Conservation (phyloP, 176 grass and related monocot genomes). For the Raddia distichophylla region DNA sequence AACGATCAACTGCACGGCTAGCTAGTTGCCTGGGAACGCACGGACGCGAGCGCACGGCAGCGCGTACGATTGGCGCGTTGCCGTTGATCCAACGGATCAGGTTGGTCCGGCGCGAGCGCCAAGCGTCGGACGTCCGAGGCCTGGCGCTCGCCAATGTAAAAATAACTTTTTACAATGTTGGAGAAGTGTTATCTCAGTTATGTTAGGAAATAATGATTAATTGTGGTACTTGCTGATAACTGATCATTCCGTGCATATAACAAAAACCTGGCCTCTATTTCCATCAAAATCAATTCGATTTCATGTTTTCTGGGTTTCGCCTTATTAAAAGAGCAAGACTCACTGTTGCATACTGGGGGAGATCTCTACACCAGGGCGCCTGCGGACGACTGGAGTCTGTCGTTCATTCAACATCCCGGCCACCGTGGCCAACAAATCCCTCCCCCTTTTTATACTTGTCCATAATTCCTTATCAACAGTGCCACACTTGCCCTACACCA, state of each 20-base stretch:
- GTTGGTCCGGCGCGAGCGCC: no score
- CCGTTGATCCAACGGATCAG: no score
- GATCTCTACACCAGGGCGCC: conserved; percentile 57
- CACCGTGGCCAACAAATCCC: conserved; percentile 46
- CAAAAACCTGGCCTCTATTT: background rate
- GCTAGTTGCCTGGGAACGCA: no score
- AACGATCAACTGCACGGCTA: no score
- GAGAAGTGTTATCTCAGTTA: background rate
- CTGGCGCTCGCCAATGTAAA: no score
- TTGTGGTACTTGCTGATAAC: background rate
- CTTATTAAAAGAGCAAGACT: background rate
- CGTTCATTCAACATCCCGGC: conserved; percentile 38
- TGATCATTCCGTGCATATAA: background rate
- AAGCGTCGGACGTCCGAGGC: no score
- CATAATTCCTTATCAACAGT: conserved; percentile 36
- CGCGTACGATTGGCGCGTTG: no score
- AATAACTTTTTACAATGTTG: background rate
- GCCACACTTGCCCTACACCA: conserved; percentile 33
- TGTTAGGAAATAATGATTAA: background rate
- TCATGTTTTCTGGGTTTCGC: background rate
- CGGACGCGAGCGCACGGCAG: no score
- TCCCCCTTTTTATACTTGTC: conserved; percentile 35
- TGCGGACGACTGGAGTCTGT: conserved; percentile 16
- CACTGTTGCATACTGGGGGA: conserved; percentile 57
- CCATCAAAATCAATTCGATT: background rate